Base-by-base conservation (phyloP, 371 early-diverging fungal genomes). In the Entomophthora muscae region DNA sequence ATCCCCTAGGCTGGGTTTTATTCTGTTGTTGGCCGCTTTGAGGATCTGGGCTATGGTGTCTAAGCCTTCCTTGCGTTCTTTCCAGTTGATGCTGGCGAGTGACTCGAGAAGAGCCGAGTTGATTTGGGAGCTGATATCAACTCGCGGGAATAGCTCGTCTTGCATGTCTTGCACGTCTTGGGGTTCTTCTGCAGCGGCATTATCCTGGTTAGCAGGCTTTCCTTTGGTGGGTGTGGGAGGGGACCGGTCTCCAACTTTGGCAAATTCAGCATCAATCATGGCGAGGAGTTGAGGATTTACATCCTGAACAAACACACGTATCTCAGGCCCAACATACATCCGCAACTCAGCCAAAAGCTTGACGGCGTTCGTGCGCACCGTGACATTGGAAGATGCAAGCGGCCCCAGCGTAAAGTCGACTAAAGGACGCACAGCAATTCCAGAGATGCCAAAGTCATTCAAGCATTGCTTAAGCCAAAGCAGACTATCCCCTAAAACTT, bases 51-150 rank as follows among this genome's bases (percentile, higher is more conserved):
- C 71, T 2, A 94, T 76, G 61, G 86, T 79, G n/a, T 95, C 95
- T 62, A 97, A 70, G 0, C 79, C 95, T 58, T 90, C 95, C 70
- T 96, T 94, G 42, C 98, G 85, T n/a, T 83, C 73, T 70, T 93
- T 94, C 98, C 98, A 97, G 57, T 90, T 86, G 57, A 78, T 76
- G 70, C 93, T 89, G 28, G 75, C 27, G 42, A 66, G 63, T 28
- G 22, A 31, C 31, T 57, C 63, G 24, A 24, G 26, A 21, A 66
- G 31, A 26, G 73, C 67, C 5, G 69, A 57, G 3, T 80, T 77
- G 32, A 88, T 65, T 57, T 76, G 76, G 24, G 77, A 66, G 2
- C 78, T 73, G 29, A 95, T 78, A 67, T 93, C 93, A 5, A 89
- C 87, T 24, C 91, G 82, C 5, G 93, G 91, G 64, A 92, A 86